phyloP scores from a whole-genome alignment of 441 rosid genomes.

The Adansonia grandidieri region DNA sequence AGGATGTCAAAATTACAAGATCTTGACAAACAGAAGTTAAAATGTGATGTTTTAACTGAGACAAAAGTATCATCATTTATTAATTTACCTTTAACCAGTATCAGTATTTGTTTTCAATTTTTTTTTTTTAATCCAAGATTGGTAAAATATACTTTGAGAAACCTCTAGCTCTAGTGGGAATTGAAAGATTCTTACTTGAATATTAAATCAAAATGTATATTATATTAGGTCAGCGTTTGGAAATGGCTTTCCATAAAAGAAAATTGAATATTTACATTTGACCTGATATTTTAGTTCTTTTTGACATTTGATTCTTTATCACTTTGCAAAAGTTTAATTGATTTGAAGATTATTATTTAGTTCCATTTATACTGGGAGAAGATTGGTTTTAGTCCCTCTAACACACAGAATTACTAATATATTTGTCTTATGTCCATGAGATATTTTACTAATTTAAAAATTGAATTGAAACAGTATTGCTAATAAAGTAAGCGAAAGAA shows the following conservation, averaged over 20 bases:
- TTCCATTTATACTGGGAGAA: neutral
- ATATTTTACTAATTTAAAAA: neutral
- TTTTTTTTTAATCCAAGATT: neutral
- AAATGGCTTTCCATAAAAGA: neutral
- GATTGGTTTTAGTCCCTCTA: neutral
- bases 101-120: neutral
- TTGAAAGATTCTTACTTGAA: neutral
- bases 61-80: no score
- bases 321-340: neutral
- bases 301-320: neutral
- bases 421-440: neutral
- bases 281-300: neutral
- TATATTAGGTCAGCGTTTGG: neutral
- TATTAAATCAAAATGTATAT: neutral
- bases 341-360: neutral
- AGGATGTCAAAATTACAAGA: no score
- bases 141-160: neutral
- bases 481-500: neutral
- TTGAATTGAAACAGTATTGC: neutral
- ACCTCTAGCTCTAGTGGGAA: neutral
- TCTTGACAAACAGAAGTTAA: no score
- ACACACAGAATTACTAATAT: neutral
- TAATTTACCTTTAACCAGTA: no score
- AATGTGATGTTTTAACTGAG: no score
- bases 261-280: neutral